Base-by-base conservation (phyloP, 1,284 basidiomycete species). In the Sporisorium reilianum region DNA sequence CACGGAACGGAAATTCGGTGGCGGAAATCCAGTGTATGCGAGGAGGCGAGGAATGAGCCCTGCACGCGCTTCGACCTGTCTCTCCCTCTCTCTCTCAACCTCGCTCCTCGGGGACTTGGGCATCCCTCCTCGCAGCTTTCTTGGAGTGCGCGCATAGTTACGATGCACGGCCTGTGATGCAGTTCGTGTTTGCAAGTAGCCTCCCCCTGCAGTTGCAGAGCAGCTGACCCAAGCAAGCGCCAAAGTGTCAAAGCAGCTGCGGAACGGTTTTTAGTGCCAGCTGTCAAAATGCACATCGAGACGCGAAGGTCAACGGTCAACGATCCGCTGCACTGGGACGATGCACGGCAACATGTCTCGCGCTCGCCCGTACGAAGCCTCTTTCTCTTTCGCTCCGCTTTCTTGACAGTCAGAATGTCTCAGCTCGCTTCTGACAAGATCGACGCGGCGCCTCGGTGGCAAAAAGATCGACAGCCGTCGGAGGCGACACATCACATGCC, bases 31-130 rank as follows among this genome's bases (percentile, higher is more conserved):
- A 40, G 30, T 14, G 58, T 51, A 65, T 65, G 63, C 56, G 52
- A 58, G 63, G 63, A 54, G 63, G 30, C 42, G 51, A 65, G 63
- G 63, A 59, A 65, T 59, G 63, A 50, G 53, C 52, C 23, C 9
- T 55, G 55, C 55, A 55, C 55, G 38, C 50, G 42, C 41, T 16
- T 40, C 23, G 25, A 23, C 5, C 2, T 51, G 26, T n/a, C n/a
- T n/a, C n/a, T n/a, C n/a, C n/a, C n/a, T n/a, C n/a, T n/a, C n/a
- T n/a, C n/a, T n/a, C n/a, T n/a, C n/a, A n/a, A n/a, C n/a, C n/a
- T 28, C 30, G 16, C 45, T 53, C 22, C 34, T 32, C 34, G 32
- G 1, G 5, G 36, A 26, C 26, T 41, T 32, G 30, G 28, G 34
- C 32, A 38, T 5, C 20, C 18, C 52, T 42, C 51, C 38, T 53